Conservation (phyloP, 345 rosid species). For the Raphanus raphanistrum region DNA sequence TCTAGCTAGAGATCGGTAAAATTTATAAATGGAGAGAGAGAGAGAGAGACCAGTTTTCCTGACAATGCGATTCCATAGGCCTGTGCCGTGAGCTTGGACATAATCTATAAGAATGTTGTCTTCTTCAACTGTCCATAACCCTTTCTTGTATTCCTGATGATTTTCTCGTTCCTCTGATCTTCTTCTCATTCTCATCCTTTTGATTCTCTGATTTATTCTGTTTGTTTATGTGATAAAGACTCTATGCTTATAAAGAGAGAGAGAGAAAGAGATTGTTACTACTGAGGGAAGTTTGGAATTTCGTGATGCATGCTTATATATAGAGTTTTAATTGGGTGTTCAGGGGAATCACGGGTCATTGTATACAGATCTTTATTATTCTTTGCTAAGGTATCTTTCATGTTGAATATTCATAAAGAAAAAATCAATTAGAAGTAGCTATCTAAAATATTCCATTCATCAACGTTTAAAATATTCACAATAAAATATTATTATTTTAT, state of each 20-base stretch:
- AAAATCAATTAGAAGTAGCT: not conserved
- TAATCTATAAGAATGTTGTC: constrained; percentile 52
- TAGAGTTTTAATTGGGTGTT: not conserved
- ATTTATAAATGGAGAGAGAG: no score
- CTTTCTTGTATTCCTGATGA: constrained; percentile 43
- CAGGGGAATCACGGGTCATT: not conserved
- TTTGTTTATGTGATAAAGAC: constrained; percentile 5
- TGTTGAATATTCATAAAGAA: not conserved
- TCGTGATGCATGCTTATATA: not conserved
- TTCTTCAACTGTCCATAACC: constrained; percentile 60
- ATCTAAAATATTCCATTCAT: not conserved
- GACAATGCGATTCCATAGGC: constrained; percentile 55
- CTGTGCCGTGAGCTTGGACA: constrained; percentile 46
- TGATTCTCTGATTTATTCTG: not conserved
- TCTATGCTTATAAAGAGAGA: not conserved
- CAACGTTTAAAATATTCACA: not conserved
- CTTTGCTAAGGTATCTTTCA: not conserved
- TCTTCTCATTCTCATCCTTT: constrained; percentile 27
- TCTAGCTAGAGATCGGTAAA: not conserved
- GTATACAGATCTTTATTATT: not conserved
- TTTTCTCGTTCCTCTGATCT: constrained; percentile 11
- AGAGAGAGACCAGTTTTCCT: constrained; percentile 44
- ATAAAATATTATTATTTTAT: no score
- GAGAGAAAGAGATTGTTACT: not conserved
- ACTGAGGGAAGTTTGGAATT: not conserved